Conservation (phyloP, 805 yeast species). For the Yarrowia divulgata region DNA sequence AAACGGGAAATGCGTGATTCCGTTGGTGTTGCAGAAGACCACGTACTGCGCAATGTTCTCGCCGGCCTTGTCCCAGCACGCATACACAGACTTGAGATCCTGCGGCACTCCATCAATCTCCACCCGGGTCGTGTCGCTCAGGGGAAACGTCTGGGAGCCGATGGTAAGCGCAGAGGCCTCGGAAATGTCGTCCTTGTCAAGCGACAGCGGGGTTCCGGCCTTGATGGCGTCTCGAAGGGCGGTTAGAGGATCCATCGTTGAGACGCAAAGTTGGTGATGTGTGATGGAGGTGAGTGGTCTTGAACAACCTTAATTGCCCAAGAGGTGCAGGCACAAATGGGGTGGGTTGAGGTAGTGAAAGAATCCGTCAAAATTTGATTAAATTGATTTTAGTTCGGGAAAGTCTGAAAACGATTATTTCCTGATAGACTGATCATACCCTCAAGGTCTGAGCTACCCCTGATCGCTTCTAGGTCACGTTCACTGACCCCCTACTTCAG, state of each 20-base stretch:
- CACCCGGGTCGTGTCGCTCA: slow-evolving; percentile 20
- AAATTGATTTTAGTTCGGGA: slow-evolving; percentile 41
- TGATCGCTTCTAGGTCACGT: too few species aligned
- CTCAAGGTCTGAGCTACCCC: too few species aligned
- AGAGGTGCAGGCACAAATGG: slow-evolving; percentile 34
- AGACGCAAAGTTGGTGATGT: slow-evolving; percentile 17
- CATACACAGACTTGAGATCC: slow-evolving; percentile 65
- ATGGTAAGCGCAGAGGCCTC: slow-evolving; percentile 32
- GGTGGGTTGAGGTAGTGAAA: neutral
- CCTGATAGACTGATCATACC: too few species aligned
- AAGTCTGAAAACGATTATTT: too few species aligned
- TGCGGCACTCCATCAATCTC: slow-evolving; percentile 29
- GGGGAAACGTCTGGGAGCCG: slow-evolving; percentile 14
- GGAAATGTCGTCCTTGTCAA: slow-evolving; percentile 44
- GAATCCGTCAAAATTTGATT: neutral
- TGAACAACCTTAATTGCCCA: slow-evolving; percentile 56
- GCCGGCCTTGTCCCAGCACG: slow-evolving; percentile 80
- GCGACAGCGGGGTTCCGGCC: slow-evolving; percentile 45
- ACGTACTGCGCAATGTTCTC: slow-evolving; percentile 83
- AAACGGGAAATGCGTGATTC: slow-evolving; percentile 76
- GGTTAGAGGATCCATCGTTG: slow-evolving; percentile 47
- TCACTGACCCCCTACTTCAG: too few species aligned
- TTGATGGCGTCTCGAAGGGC: slow-evolving; percentile 49
- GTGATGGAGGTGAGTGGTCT: slow-evolving; percentile 49
- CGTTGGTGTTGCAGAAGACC: slow-evolving; percentile 68